Evolutionary conservation across 73 alveolate genomes (phyloP), one percentile per base, ranked within the genome.

Genomic region (Symbiodinium pilosum): DNA sequence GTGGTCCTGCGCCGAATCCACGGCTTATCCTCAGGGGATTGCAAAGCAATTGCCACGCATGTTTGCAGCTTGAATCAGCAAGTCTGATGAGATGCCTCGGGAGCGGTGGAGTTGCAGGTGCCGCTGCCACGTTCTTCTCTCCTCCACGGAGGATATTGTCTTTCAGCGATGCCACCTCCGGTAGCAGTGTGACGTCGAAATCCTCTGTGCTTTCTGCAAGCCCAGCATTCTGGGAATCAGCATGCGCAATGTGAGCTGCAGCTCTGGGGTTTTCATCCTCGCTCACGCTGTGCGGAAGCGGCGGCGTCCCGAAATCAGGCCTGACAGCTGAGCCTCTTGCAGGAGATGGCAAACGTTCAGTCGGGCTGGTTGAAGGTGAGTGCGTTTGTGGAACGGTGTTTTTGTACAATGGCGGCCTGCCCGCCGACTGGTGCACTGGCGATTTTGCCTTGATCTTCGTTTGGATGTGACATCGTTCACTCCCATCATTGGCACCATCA

Each of bases 1-100:
- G 97, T n/a, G 97, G 97, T 86, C 97, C 97, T 18, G 97, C 97
- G 2, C 77, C 97, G 16, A 71, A 91, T 43, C 77, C 28, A n/a
- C n/a, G n/a, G 32, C 38, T 54, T 41, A 42, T 52, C 97, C 95
- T 89, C 84, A 21, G 42, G 38, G 30, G 84, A 47, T 24, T 2
- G 39, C 54, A 20, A 3, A n/a, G 14, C 30, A 8, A 83, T 83
- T 40, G 41, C 24, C 26, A 26, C 18, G 7, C 18, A 34, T 0
- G 3, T 11, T 12, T 4, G 89, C 64, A 24, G 64, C 41, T 38
- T 26, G 28, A 28, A 20, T 64, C 38, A 9, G 12, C 81, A 26
- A 47, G 59, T 28, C 39, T 9, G 39, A 24, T 38, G 38, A 56
- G 21, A 51, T 24, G 68, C 12, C 68, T 56, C 75, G 75, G 34